Evolutionary conservation across 202 grass and related monocot species (phyloP), one percentile per base, ranked within the genome.

Genomic region (Zizania palustris): DNA sequence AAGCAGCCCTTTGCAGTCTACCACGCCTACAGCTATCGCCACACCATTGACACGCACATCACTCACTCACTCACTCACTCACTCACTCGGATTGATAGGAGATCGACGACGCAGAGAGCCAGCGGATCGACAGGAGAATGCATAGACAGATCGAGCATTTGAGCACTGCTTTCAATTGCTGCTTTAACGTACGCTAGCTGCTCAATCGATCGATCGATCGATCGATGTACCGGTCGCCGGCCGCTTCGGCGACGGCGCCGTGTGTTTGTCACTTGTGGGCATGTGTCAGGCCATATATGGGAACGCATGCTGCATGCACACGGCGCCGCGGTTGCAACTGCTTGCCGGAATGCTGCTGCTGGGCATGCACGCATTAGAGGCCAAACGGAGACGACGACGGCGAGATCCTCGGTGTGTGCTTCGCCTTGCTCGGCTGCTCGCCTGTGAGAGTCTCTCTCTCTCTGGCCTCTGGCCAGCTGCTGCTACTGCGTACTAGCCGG

Each of bases 221-320:
- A 75, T 55, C 78, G 6, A 68, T 69, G 22, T 69, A 45, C 48
- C 7, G 50, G 16, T 54, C 16, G n/a, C n/a, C 19, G 28, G 28
- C 28, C 28, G 28, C 28, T 28, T 28, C 28, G 28, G 28, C 28
- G 28, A 28, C 28, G 28, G 28, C 28, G 28, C 28, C 28, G 28
- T 28, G 28, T 28, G 28, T 28, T 28, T 28, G 28, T 28, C 28
- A 28, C 28, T 28, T 28, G 28, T 28, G 51, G 19, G 51, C 7
- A n/a, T 11, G 75, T 84, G 81, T 59, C 71, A 80, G 76, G 65
- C 81, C 71, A 80, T 75, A 76, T 76, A 71, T 60, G 76, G 71
- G 50, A 81, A 80, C 19, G 49, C 65, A 70, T 80, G 63, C 28
- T 28, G 28, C 28, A 28, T 28, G 28, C 28, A 28, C 28, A 28